phyloP scores from a whole-genome alignment of 805 yeast species.

The Barnettozyma wickerhamii region DNA sequence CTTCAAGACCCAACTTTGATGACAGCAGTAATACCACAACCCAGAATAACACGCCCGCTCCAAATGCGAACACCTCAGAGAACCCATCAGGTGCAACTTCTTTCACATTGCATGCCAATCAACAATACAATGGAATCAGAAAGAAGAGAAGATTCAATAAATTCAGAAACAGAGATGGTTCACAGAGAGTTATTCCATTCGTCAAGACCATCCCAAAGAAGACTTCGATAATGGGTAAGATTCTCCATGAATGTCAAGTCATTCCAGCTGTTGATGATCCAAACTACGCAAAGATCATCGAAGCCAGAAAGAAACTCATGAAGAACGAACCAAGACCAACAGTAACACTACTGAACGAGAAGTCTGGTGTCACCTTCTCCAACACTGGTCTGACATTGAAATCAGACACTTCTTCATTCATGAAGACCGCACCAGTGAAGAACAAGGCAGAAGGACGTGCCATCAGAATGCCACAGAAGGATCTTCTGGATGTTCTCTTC shows the following conservation, averaged over 20 bases:
- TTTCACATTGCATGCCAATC: constrained; percentile 5
- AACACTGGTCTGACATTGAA: constrained; percentile 81
- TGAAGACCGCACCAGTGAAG: constrained; percentile 44
- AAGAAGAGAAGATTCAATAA: constrained; percentile 31
- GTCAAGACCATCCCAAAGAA: constrained; percentile 86
- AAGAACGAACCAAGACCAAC: constrained; percentile 52
- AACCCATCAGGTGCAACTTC: neutral
- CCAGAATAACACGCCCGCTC: neutral
- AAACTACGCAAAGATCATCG: constrained; percentile 61
- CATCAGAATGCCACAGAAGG: constrained; percentile 90
- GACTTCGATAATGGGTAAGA: constrained; percentile 80
- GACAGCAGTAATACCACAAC: neutral
- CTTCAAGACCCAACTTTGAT: neutral
- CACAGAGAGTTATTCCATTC: constrained; percentile 60
- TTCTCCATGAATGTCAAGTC: constrained; percentile 88
- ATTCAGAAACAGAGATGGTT: constrained; percentile 33
- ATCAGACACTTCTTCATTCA: constrained; percentile 67
- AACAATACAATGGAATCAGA: constrained; percentile 21
- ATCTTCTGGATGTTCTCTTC: constrained; percentile 82
- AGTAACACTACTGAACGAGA: constrained; percentile 66
- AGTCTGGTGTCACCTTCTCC: constrained; percentile 85
- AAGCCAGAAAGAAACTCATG: constrained; percentile 46
- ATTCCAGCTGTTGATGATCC: constrained; percentile 73
- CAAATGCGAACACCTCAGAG: neutral
- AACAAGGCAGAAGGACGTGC: constrained; percentile 71